Percentiles rank a stretch among this genome's conserved stretches.
Evolutionary conservation across 192 early-diverging fungal species (phyloP).

Genomic region (Mortierella claussenii): DNA sequence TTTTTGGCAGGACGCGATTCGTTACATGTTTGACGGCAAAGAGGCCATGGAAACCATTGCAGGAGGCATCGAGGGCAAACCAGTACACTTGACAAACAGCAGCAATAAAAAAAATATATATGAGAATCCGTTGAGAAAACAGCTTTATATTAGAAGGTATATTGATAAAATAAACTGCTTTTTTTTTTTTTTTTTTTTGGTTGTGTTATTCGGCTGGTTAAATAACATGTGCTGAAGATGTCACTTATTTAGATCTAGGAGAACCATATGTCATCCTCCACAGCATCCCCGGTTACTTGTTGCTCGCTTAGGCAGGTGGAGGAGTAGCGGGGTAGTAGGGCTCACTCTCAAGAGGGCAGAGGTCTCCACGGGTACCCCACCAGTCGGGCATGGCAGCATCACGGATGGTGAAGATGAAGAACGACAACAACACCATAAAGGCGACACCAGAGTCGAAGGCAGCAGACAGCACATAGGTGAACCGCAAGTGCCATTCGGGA

Average conservation of each 20-base stretch:
- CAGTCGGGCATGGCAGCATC: constrained; percentile 5
- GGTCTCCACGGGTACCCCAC: constrained; percentile 21
- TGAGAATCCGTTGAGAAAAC: neutral
- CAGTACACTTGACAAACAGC: too few relatives aligned
- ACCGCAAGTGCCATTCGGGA: constrained; percentile 66
- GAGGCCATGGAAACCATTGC: too few relatives aligned
- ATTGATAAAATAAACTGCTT: neutral
- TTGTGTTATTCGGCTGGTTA: neutral
- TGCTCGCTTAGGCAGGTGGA: neutral
- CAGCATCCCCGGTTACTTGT: neutral
- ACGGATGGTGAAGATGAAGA: constrained; percentile 44
- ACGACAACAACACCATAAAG: constrained; percentile 36
- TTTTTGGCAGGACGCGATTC: too few relatives aligned
- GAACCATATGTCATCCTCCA: neutral
- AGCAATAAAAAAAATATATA: too few relatives aligned
- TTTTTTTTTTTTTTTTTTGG: too few relatives aligned
- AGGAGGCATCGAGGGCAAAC: too few relatives aligned
- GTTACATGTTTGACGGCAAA: too few relatives aligned
- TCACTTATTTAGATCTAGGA: neutral
- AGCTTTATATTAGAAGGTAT: neutral
- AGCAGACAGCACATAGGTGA: constrained; percentile 74
- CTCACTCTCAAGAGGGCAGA: constrained; percentile 14
- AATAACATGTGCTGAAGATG: neutral
- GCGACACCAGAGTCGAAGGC: constrained; percentile 62
- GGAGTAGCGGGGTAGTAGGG: constrained; percentile 9